A percentile compares a stretch with the other conserved stretches of the same genome.
phyloP scores from a whole-genome alignment of 192 early-diverging fungal species.

The Backusella macrospora region DNA sequence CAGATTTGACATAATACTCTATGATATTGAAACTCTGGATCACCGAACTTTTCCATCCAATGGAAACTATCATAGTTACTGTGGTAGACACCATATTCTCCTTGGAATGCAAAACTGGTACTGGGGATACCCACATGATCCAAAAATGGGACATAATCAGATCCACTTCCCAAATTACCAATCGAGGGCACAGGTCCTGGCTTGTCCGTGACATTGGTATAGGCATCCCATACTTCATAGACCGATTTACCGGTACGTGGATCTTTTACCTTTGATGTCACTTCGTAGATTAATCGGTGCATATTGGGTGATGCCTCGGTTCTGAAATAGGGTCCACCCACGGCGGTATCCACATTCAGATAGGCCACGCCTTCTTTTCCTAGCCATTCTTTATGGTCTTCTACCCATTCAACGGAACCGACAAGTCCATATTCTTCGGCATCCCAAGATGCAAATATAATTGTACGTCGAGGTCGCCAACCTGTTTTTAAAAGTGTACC shows the following conservation, averaged over 20 bases:
- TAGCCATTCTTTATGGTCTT: constrained; percentile 62
- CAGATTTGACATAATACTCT: constrained; percentile 46
- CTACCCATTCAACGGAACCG: constrained; percentile 74
- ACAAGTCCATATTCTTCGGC: constrained; percentile 67
- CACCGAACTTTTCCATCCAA: constrained; percentile 62
- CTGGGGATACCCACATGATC: constrained; percentile 64
- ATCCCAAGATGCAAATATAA: constrained; percentile 69
- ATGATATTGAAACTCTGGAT: constrained; percentile 59
- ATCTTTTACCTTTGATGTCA: constrained; percentile 49
- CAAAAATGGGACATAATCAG: constrained; percentile 62
- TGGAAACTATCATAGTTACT: constrained; percentile 66
- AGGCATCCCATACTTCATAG: constrained; percentile 52
- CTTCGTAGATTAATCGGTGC: constrained; percentile 49
- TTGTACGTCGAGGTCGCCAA: constrained; percentile 67
- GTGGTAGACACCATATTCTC: constrained; percentile 60
- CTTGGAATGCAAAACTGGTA: constrained; percentile 56
- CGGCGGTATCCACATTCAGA: constrained; percentile 62
- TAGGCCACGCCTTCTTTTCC: constrained; percentile 57
- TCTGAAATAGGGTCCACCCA: constrained; percentile 51
- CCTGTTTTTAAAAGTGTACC: constrained; percentile 60
- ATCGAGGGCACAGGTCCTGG: constrained; percentile 16
- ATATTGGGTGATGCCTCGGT: constrained; percentile 57
- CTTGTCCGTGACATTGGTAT: neutral
- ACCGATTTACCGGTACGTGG: constrained; percentile 50
- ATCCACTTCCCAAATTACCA: constrained; percentile 50